phyloP scores from a whole-genome alignment of 2,329 filamentous ascomycete genomes.

The Aspergillus caelatus region DNA sequence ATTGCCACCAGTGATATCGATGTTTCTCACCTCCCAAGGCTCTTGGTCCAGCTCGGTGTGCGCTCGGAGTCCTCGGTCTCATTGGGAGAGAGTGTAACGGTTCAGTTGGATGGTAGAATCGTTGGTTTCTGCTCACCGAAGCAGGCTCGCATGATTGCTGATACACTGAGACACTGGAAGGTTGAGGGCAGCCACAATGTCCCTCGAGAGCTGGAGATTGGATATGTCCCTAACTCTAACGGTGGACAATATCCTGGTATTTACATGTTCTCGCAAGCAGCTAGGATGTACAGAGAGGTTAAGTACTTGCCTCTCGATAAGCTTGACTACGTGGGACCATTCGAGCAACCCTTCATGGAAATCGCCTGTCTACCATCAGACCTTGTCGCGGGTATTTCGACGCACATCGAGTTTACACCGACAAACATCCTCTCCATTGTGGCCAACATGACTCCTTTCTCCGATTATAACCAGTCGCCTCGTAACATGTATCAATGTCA shows the following conservation, averaged over 20 bases:
- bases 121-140: slow-evolving; percentile 87
- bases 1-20: slow-evolving; percentile 78
- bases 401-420: slow-evolving; percentile 90
- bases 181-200: slow-evolving; percentile 82
- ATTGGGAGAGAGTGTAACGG: slow-evolving; percentile 79
- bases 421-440: slow-evolving; percentile 97
- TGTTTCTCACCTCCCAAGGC: slow-evolving; percentile 70
- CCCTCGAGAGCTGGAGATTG: slow-evolving; percentile 84
- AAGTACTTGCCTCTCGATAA: slow-evolving; percentile 88
- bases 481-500: slow-evolving; percentile 99
- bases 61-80: slow-evolving; percentile 75
- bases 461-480: slow-evolving; percentile 97
- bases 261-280: slow-evolving; percentile 85
- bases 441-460: slow-evolving; percentile 98
- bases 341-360: slow-evolving; percentile 98
- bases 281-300: slow-evolving; percentile 87
- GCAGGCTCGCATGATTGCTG: slow-evolving; percentile 77
- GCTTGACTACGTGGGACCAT: slow-evolving; percentile 85
- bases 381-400: slow-evolving; percentile 82
- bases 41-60: slow-evolving; percentile 79
- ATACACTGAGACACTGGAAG: slow-evolving; percentile 93
- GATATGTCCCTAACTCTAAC: slow-evolving; percentile 82
- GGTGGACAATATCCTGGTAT: slow-evolving; percentile 96
- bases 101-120: slow-evolving; percentile 88
- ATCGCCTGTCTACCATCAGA: slow-evolving; percentile 91